A percentile compares a stretch with the other conserved stretches of the same genome.
phyloP scores from a whole-genome alignment of 1,284 basidiomycete species.

The Sphaerobolus stellatus region DNA sequence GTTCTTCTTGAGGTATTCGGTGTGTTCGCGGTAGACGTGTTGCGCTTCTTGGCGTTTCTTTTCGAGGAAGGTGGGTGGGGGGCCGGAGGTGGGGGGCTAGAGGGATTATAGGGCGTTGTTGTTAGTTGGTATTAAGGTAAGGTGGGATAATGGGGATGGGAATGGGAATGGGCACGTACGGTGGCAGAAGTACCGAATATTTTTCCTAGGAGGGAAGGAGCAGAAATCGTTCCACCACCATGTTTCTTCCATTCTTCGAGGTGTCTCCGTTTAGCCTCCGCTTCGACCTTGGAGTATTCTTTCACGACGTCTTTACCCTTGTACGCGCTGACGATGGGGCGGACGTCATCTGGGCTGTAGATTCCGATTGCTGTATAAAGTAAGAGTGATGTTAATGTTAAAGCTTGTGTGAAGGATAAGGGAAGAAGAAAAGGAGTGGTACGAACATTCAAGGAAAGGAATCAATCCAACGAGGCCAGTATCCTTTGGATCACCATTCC shows the following conservation, averaged over 20 bases:
- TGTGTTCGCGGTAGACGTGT: constrained; percentile 80
- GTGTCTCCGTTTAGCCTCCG: constrained; percentile 73
- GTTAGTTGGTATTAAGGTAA: constrained; percentile 8
- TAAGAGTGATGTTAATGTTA: constrained; percentile 4
- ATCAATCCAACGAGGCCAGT: constrained; percentile 86
- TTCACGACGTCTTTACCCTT: constrained; percentile 83
- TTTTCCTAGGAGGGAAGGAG: constrained; percentile 56
- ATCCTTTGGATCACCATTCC: constrained; percentile 83
- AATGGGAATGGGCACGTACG: constrained; percentile 33
- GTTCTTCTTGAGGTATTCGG: constrained; percentile 83
- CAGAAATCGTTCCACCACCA: constrained; percentile 43
- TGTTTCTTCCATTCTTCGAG: constrained; percentile 82
- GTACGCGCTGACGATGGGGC: constrained; percentile 85
- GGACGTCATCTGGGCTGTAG: constrained; percentile 81
- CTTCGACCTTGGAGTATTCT: constrained; percentile 88
- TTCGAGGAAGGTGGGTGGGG: constrained; percentile 85
- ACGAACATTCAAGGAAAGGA: constrained; percentile 94
- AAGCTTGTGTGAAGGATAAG: constrained; percentile 8
- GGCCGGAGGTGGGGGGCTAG: constrained; percentile 28
- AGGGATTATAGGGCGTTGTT: constrained; percentile 22
- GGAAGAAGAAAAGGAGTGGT: background rate
- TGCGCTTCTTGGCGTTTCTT: constrained; percentile 88
- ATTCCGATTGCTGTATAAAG: constrained; percentile 75
- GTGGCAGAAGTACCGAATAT: constrained; percentile 53
- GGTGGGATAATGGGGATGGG: constrained; percentile 17